A percentile compares a stretch with the other conserved stretches of the same genome.
phyloP scores from a whole-genome alignment of 2,329 filamentous ascomycete genomes.

The Phymatotrichopsis omnivora region DNA sequence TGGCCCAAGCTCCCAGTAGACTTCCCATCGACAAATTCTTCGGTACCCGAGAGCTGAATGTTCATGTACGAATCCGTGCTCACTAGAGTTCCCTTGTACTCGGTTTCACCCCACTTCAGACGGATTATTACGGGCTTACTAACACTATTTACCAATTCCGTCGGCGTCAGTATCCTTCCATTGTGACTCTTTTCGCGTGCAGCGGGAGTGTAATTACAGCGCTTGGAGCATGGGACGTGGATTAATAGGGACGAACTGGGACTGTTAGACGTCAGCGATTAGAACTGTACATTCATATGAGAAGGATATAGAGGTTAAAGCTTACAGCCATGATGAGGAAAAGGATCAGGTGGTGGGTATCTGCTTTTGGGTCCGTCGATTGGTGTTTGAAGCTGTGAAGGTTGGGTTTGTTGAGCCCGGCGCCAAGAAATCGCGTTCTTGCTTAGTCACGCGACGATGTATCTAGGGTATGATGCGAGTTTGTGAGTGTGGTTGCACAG shows the following conservation, averaged over 20 bases:
- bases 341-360: too few species aligned
- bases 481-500: too few species aligned
- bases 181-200: slow-evolving; percentile 1
- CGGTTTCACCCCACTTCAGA: slow-evolving; percentile 95
- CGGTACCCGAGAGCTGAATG: slow-evolving; percentile 78
- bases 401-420: too few species aligned
- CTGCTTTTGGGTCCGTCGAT: too few species aligned
- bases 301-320: too few species aligned
- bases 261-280: too few species aligned
- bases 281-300: too few species aligned
- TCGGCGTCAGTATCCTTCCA: slow-evolving; percentile 5
- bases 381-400: too few species aligned
- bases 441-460: too few species aligned
- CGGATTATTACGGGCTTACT: slow-evolving; percentile 84
- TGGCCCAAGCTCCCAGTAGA: slow-evolving; percentile 75
- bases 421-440: too few species aligned
- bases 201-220: slow-evolving; percentile 50
- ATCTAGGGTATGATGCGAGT: too few species aligned
- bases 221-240: slow-evolving; percentile 92
- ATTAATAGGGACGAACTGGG: slow-evolving; percentile 89
- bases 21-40: slow-evolving; percentile 86
- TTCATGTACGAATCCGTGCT: slow-evolving; percentile 99
- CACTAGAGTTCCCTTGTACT: slow-evolving; percentile 89
- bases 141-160: slow-evolving; percentile 46
- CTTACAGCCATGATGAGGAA: too few species aligned